Base-by-base conservation (phyloP, 345 rosid genomes). In the Salix arbutifolia region DNA sequence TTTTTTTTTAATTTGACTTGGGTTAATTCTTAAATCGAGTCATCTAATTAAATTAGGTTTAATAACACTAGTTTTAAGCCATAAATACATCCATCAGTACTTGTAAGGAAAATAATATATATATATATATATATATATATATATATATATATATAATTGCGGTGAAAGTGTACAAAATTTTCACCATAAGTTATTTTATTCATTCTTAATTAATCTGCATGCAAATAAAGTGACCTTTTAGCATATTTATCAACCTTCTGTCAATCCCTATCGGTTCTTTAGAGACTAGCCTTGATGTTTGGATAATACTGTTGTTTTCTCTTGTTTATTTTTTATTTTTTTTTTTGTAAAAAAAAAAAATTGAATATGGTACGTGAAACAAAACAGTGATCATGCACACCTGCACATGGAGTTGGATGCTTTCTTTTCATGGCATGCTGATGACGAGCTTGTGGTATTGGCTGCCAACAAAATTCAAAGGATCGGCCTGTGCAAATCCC, bases 401-500 rank as follows among this genome's bases (percentile, higher is more conserved):
- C 25, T 17, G 78, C 79, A 77, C 77, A 72, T 61, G 78, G 78
- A 68, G 44, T 3, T 26, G 67, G 77, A 28, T 6, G 58, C 18
- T 70, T 50, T n/a, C 16, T 66, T 73, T 67, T 60, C 67, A 80
- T 69, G 65, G 16, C 56, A 70, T 42, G 23, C n/a, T 23, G 80
- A 85, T 72, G 74, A 76, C 66, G 65, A 76, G 18, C 6, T 44
- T 38, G 44, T 35, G 46, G 2, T 6, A 19, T 28, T 13, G 65
- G 28, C 18, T 66, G 73, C 31, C 46, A 67, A 11, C 14, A 60
- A 17, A 81, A 30, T 79, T 83, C 79, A 79, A 84, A 80, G 31
- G 70, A 77, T 33, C 82, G 77, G 83, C 50, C 83, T 84, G 83
- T 73, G 77, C 84, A 80, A 69, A 84, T 84, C 89, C 89, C 86